Conservation (phyloP, 1,284 basidiomycete genomes). For the Papiliotrema terrestris region DNA sequence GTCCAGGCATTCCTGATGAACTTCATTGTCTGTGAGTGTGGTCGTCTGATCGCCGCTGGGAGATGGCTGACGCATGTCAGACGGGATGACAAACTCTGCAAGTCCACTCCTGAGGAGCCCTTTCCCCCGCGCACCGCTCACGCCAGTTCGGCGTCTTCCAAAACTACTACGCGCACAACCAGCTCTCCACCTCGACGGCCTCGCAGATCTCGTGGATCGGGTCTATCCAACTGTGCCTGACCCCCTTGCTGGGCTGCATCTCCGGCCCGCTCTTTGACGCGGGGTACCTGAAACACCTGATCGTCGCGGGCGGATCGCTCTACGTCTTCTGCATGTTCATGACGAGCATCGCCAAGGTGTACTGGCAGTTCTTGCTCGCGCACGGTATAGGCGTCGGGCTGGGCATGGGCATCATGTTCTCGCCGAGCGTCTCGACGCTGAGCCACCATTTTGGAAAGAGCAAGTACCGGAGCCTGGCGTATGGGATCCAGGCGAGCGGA, state of each 20-base stretch:
- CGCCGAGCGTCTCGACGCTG: slow-evolving; percentile 53
- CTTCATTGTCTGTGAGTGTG: slow-evolving; percentile 30
- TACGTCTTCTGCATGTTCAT: slow-evolving; percentile 58
- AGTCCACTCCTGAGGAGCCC: neutral
- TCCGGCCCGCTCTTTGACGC: slow-evolving; percentile 61
- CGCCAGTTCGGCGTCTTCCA: slow-evolving; percentile 34
- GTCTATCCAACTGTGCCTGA: slow-evolving; percentile 60
- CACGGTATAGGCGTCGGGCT: slow-evolving; percentile 29
- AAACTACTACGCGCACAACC: slow-evolving; percentile 22
- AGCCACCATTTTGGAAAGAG: slow-evolving; percentile 54
- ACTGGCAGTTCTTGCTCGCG: slow-evolving; percentile 53
- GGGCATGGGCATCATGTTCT: slow-evolving; percentile 53
- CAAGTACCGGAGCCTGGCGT: slow-evolving; percentile 35
- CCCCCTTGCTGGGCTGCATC: slow-evolving; percentile 50
- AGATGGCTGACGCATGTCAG: slow-evolving; percentile 8
- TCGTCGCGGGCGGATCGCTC: slow-evolving; percentile 51
- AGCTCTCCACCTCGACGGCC: slow-evolving; percentile 10
- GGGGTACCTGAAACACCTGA: slow-evolving; percentile 56
- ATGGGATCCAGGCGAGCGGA: slow-evolving; percentile 37
- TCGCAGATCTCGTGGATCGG: slow-evolving; percentile 63
- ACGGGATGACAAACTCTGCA: slow-evolving; percentile 36
- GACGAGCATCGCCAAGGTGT: slow-evolving; percentile 56
- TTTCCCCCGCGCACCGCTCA: neutral
- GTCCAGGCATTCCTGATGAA: slow-evolving; percentile 28
- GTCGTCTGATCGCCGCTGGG: no score